Evolutionary conservation across 345 rosid genomes (phyloP).

Genomic region (Xanthoceras sorbifolium): DNA sequence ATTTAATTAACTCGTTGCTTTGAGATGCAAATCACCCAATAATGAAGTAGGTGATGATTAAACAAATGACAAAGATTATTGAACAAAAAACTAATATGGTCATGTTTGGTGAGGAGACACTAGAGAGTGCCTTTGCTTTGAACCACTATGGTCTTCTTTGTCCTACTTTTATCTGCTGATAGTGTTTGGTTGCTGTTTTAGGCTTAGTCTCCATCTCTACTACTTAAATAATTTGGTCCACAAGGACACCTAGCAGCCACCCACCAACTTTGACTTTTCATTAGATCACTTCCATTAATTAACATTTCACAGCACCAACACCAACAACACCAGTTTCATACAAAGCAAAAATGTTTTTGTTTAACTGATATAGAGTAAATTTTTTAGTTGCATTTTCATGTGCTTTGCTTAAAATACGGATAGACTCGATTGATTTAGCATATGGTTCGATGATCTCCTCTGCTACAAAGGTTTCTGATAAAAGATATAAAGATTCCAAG

Average conservation of each 20-base stretch:
- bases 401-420: too few species aligned
- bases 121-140: conserved; percentile 6
- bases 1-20: not conserved
- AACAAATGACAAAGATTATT: too few species aligned
- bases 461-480: too few species aligned
- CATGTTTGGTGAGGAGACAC: not conserved
- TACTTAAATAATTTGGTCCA: not conserved
- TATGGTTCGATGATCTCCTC: too few species aligned
- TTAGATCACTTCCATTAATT: not conserved
- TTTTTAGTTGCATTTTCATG: too few species aligned
- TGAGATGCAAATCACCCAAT: not conserved
- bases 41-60: not conserved
- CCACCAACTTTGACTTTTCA: conserved; percentile 10
- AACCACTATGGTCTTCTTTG: conserved; percentile 10
- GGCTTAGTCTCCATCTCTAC: not conserved
- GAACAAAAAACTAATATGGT: conserved; percentile 20
- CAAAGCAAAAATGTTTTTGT: too few species aligned
- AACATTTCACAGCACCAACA: not conserved
- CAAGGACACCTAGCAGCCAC: not conserved
- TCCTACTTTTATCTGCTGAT: not conserved
- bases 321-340: too few species aligned
- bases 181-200: not conserved
- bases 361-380: too few species aligned
- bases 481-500: too few species aligned
- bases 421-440: too few species aligned